phyloP scores from a whole-genome alignment of 176 grass and related monocot species.

The Musa acuminata region DNA sequence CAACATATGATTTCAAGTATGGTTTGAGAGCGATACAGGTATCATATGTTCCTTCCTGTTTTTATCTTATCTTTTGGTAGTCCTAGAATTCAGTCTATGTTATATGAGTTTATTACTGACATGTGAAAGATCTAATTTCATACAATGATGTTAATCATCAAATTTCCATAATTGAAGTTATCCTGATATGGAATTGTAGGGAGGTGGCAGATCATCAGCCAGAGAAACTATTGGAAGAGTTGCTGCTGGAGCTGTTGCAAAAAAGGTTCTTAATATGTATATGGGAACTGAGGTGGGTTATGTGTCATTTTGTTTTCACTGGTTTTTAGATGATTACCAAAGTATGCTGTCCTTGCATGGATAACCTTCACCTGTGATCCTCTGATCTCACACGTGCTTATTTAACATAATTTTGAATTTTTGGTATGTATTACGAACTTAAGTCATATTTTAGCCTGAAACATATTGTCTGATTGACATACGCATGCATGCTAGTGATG shows the following conservation, averaged over 20 bases:
- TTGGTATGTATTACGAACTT: no score
- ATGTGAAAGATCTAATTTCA: not conserved
- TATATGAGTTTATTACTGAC: not conserved
- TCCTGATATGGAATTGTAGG: conserved; percentile 37
- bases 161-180: not conserved
- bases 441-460: not conserved
- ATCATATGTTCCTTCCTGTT: not conserved
- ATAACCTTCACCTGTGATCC: not conserved
- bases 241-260: conserved; percentile 91
- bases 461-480: no score
- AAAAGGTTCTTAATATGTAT: conserved; percentile 90
- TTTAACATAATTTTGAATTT: not conserved
- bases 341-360: not conserved
- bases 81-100: not conserved
- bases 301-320: not conserved
- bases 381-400: not conserved
- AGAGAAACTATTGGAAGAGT: conserved; percentile 99
- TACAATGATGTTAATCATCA: not conserved
- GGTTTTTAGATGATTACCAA: no score
- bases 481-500: not conserved
- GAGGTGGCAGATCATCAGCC: conserved; percentile 92
- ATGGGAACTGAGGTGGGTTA: conserved; percentile 28
- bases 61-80: not conserved
- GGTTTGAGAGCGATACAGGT: conserved; percentile 90
- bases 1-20: conserved; percentile 96